phyloP scores from a whole-genome alignment of 2,329 filamentous ascomycete species.

The Fusarium sp. region DNA sequence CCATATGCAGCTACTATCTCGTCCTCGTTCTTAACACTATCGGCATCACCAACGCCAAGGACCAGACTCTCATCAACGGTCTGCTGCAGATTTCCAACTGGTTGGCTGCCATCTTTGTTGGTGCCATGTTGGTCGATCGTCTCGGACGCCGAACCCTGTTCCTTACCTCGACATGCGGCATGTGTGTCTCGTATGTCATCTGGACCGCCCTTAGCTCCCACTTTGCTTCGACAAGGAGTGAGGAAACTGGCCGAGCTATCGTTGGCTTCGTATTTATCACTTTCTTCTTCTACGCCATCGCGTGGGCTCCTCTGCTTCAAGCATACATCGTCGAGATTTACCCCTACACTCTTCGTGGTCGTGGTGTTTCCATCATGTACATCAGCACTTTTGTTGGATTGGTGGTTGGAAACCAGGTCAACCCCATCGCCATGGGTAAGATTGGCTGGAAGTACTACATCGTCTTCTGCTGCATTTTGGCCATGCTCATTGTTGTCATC shows the following conservation, averaged over 20 bases:
- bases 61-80: constrained; percentile 46
- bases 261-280: constrained; percentile 56
- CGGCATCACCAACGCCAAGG: constrained; percentile 53
- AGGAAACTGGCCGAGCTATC: constrained; percentile 43
- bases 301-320: constrained; percentile 49
- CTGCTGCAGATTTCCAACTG: constrained; percentile 53
- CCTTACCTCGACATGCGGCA: constrained; percentile 51
- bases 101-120: constrained; percentile 51
- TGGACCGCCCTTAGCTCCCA: constrained; percentile 46
- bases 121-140: constrained; percentile 54
- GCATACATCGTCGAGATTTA: constrained; percentile 46
- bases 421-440: constrained; percentile 53
- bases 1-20: constrained; percentile 48
- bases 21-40: constrained; percentile 54
- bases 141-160: constrained; percentile 56
- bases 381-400: constrained; percentile 33
- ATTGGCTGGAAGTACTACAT: constrained; percentile 57
- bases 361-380: constrained; percentile 36
- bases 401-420: constrained; percentile 54
- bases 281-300: constrained; percentile 53
- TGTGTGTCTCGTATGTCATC: constrained; percentile 51
- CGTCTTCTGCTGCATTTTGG: constrained; percentile 52
- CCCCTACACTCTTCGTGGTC: constrained; percentile 37
- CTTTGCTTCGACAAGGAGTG: constrained; percentile 31
- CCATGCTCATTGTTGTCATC: constrained; percentile 46